Evolutionary conservation across 2,329 filamentous ascomycete genomes (phyloP).

Genomic region (Curvularia sp.): DNA sequence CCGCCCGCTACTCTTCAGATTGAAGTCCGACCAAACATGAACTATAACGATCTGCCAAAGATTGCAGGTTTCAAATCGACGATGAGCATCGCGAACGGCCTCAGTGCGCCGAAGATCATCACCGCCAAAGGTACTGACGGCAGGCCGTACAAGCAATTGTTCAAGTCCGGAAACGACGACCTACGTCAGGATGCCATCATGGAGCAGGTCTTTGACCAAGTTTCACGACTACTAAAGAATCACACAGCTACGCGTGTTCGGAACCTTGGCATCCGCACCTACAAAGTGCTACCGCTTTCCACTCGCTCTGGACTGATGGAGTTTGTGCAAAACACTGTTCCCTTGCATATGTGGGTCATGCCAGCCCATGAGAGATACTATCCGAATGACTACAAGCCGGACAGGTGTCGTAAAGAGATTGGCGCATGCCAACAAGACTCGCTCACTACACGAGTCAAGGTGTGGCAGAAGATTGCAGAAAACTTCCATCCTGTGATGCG

Average conservation of each 20-base stretch:
- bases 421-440: conserved; percentile 73
- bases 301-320: conserved; percentile 90
- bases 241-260: conserved; percentile 88
- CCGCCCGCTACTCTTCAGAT: conserved; percentile 92
- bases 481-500: conserved; percentile 91
- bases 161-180: conserved; percentile 96
- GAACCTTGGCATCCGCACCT: conserved; percentile 88
- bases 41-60: conserved; percentile 80
- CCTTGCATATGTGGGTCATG: conserved; percentile 89
- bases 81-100: conserved; percentile 85
- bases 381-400: conserved; percentile 80
- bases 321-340: conserved; percentile 92
- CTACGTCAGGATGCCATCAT: conserved; percentile 97
- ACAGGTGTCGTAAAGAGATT: conserved; percentile 81
- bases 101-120: conserved; percentile 93
- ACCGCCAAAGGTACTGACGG: conserved; percentile 82
- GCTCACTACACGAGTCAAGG: conserved; percentile 73
- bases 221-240: conserved; percentile 85
- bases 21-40: conserved; percentile 71
- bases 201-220: conserved; percentile 98
- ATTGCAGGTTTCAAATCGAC: conserved; percentile 74
- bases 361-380: conserved; percentile 88
- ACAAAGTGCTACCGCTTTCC: conserved; percentile 93
- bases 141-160: conserved; percentile 81
- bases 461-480: conserved; percentile 79